Evolutionary conservation across 2,329 filamentous ascomycete genomes (phyloP).

Genomic region (Paramyrothecium sp.): DNA sequence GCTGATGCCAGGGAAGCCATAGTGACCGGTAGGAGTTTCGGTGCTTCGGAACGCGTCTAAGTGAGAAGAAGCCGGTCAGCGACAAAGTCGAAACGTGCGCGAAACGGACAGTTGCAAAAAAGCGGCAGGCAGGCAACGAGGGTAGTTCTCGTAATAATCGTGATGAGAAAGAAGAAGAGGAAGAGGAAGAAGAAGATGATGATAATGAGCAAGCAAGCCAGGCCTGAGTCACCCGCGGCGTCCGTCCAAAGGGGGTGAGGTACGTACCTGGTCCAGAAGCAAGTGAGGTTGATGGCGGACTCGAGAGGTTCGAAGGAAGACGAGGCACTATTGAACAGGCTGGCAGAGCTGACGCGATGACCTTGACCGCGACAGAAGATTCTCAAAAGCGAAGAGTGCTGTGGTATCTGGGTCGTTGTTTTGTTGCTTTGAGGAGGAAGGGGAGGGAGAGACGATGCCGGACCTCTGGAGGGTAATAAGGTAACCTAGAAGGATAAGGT

Average conservation of each 20-base stretch:
- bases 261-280: conserved; percentile 33
- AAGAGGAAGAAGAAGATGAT: conserved; percentile 5
- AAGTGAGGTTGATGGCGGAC: conserved; percentile 17
- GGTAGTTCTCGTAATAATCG: too few species aligned
- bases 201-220: conserved; percentile 3
- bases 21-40: conserved; percentile 36
- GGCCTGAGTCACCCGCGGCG: conserved; percentile 15
- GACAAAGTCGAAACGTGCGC: conserved; percentile 12
- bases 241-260: conserved; percentile 11
- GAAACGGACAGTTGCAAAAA: neutral
- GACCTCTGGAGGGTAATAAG: conserved; percentile 21
- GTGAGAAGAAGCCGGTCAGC: conserved; percentile 9
- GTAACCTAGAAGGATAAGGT: conserved; percentile 13
- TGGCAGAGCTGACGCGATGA: conserved; percentile 52
- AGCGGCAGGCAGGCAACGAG: conserved; percentile 3
- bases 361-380: conserved; percentile 61
- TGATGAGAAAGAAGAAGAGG: neutral
- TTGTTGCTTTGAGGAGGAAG: conserved; percentile 46
- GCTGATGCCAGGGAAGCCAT: conserved; percentile 67
- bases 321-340: conserved; percentile 24
- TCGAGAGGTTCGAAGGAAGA: conserved; percentile 20
- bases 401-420: conserved; percentile 49
- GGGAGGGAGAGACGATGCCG: conserved; percentile 30
- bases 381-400: conserved; percentile 50
- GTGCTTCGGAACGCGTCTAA: conserved; percentile 47